Evolutionary conservation across 2,329 filamentous ascomycete genomes (phyloP).

Genomic region (Alternaria burnsii): DNA sequence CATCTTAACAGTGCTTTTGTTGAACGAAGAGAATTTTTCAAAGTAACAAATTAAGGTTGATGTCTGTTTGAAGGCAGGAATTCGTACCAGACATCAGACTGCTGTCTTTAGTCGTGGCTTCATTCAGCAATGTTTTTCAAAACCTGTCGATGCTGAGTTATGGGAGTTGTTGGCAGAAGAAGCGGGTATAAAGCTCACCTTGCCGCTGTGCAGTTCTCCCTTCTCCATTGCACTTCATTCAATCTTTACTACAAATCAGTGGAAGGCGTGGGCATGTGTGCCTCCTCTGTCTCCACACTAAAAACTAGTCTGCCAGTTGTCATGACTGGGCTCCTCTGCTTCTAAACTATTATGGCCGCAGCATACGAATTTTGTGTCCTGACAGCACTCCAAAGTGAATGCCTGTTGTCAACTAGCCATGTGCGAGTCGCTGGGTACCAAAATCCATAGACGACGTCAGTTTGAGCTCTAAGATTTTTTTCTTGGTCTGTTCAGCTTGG

Average conservation of each 20-base stretch:
- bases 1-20: no score
- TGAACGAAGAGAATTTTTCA: neutral
- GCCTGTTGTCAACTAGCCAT: neutral
- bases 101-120: rapidly evolving
- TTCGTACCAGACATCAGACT: neutral
- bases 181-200: neutral
- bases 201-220: neutral
- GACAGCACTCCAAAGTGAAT: neutral
- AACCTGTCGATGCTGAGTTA: rapidly evolving
- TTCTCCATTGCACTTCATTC: neutral
- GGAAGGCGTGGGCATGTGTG: neutral
- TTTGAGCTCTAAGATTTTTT: no score
- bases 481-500: neutral
- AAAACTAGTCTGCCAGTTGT: rapidly evolving
- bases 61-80: neutral
- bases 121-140: neutral
- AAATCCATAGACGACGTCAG: no score
- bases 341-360: no score
- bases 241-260: neutral
- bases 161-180: neutral
- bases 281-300: neutral
- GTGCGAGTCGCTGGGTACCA: neutral
- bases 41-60: rapidly evolving
- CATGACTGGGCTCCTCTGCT: no score
- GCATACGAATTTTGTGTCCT: neutral